Conservation (phyloP, 345 rosid species). For the Fremontodendron californicum region DNA sequence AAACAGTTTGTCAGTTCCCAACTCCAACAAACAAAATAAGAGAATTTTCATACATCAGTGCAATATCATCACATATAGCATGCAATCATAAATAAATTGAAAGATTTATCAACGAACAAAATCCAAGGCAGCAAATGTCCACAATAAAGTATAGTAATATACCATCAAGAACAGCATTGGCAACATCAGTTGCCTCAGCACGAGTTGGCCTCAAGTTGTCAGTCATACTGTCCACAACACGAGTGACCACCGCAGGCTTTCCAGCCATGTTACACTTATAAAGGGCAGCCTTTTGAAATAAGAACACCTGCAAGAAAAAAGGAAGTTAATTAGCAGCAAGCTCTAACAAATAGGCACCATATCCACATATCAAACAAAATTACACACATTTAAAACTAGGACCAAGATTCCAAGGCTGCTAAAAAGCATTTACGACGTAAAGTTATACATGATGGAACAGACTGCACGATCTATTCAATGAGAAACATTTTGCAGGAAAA, state of each 20-base stretch:
- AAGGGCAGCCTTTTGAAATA: constrained; percentile 90
- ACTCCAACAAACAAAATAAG: background rate
- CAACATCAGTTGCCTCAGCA: constrained; percentile 99
- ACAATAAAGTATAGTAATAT: constrained; percentile 8
- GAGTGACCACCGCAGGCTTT: constrained; percentile 93
- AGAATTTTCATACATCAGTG: background rate
- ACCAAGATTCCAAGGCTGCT: background rate
- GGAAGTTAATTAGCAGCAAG: constrained; percentile 15
- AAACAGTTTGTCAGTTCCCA: background rate
- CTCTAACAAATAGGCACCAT: background rate
- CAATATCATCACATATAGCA: background rate
- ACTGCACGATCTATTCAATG: background rate
- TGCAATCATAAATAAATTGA: background rate
- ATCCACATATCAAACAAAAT: background rate
- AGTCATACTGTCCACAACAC: constrained; percentile 98
- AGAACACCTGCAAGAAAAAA: constrained; percentile 63
- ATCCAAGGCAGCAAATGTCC: background rate
- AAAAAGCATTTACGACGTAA: background rate
- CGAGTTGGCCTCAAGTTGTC: constrained; percentile 93
- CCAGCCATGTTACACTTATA: constrained; percentile 98
- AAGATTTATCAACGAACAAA: background rate
- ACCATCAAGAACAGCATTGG: constrained; percentile 98
- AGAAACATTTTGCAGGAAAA: background rate
- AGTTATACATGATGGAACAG: background rate
- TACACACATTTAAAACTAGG: background rate